Percentiles rank a stretch among this genome's conserved stretches.
phyloP scores from a whole-genome alignment of 1,284 basidiomycete genomes.

The Gomphus sp. region DNA sequence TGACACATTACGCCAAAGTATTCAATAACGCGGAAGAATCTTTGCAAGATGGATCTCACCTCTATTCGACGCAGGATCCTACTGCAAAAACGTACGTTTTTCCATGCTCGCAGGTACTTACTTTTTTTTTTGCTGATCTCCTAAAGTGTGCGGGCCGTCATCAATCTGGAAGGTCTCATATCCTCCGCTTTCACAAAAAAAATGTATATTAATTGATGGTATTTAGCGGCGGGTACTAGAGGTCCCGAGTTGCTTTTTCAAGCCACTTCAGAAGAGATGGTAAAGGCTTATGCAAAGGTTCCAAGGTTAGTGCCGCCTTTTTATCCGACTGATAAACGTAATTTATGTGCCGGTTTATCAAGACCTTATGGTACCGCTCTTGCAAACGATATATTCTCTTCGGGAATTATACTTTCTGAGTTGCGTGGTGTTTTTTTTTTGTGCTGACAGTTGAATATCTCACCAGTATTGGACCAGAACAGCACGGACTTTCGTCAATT shows the following conservation, averaged over 20 bases:
- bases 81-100: constrained; percentile 56
- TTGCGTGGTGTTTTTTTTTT: constrained; percentile 29
- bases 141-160: constrained; percentile 70
- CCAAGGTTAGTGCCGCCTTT: constrained; percentile 44
- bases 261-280: constrained; percentile 92
- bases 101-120: neutral
- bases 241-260: constrained; percentile 93
- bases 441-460: neutral
- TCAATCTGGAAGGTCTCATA: constrained; percentile 82
- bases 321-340: neutral
- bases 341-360: neutral
- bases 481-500: constrained; percentile 95
- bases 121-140: neutral
- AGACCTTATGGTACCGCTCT: constrained; percentile 87
- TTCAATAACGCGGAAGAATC: constrained; percentile 96
- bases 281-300: constrained; percentile 80
- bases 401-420: constrained; percentile 88
- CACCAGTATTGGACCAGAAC: constrained; percentile 3
- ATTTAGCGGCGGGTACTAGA: constrained; percentile 75
- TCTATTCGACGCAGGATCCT: constrained; percentile 83
- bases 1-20: constrained; percentile 29
- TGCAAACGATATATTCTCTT: constrained; percentile 92
- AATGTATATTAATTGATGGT: neutral
- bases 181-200: neutral
- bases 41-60: constrained; percentile 90